phyloP scores from a whole-genome alignment of 2,329 filamentous ascomycete genomes.

The Arthrobotrys entomopaga region DNA sequence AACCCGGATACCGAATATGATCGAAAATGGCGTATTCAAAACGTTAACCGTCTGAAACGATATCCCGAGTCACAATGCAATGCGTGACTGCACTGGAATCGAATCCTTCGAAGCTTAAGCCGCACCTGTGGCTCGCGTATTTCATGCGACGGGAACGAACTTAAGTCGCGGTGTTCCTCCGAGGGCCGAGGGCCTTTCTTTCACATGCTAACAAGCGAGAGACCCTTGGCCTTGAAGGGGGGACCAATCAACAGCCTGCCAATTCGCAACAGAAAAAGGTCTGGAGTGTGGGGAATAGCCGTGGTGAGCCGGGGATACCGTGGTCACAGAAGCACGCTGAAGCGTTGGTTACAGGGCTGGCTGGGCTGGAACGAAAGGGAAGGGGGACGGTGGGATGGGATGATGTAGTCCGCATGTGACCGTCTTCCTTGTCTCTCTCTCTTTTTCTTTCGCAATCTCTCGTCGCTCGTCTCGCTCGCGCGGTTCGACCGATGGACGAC shows the following conservation, averaged over 20 bases:
- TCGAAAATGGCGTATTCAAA: no score
- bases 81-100: no score
- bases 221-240: background rate
- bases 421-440: background rate
- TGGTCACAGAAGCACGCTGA: background rate
- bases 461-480: background rate
- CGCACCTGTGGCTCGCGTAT: background rate
- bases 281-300: conserved; percentile 47
- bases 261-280: conserved; percentile 28
- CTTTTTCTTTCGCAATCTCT: background rate
- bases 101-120: no score
- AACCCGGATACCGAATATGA: no score
- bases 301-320: conserved; percentile 16
- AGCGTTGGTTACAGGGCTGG: background rate
- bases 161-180: conserved; percentile 36
- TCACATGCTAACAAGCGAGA: conserved; percentile 37
- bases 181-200: conserved; percentile 44
- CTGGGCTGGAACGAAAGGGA: background rate
- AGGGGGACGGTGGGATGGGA: background rate
- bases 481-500: conserved; percentile 16
- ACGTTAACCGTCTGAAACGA: no score
- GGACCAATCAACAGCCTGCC: conserved; percentile 31
- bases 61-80: no score
- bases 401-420: conserved; percentile 46
- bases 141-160: no score